phyloP scores from a whole-genome alignment of 441 rosid species.

The Isatis lusitanica region DNA sequence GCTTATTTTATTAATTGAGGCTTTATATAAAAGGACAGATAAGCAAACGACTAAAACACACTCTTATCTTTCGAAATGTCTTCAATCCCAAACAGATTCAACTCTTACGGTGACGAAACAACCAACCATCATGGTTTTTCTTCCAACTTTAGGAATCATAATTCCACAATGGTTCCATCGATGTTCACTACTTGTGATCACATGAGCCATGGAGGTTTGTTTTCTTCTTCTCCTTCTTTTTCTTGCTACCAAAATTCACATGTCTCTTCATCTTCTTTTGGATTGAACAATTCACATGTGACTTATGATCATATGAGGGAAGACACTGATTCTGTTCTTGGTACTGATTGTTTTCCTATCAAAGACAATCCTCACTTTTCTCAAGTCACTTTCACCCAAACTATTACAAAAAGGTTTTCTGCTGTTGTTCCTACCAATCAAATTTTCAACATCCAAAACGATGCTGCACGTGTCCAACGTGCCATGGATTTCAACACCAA shows the following conservation, averaged over 20 bases:
- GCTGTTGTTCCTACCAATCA: constrained; percentile 14
- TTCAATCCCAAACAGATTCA: neutral
- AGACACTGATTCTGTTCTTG: neutral
- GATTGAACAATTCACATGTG: constrained; percentile 1
- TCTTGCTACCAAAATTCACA: neutral
- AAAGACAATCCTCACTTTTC: neutral
- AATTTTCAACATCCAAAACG: neutral
- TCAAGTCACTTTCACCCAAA: constrained; percentile 25
- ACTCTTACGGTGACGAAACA: neutral
- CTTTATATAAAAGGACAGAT: constrained; percentile 6
- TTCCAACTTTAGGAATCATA: neutral
- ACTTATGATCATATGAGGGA: constrained; percentile 3
- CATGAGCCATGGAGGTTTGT: constrained; percentile 14
- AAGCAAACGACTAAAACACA: neutral
- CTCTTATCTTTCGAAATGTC: constrained; percentile 4
- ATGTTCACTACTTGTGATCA: neutral
- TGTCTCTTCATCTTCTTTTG: constrained; percentile 19
- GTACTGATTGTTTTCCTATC: neutral
- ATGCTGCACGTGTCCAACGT: neutral
- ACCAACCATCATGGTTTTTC: neutral
- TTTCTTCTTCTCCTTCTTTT: constrained; percentile 1
- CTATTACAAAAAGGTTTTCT: constrained; percentile 14
- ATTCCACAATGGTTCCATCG: neutral
- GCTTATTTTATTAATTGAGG: neutral
- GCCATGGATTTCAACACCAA: neutral